Evolutionary conservation across 495 filamentous ascomycete genomes (phyloP), one percentile per base, ranked within the genome.

Genomic region (Jackrogersella minutella): DNA sequence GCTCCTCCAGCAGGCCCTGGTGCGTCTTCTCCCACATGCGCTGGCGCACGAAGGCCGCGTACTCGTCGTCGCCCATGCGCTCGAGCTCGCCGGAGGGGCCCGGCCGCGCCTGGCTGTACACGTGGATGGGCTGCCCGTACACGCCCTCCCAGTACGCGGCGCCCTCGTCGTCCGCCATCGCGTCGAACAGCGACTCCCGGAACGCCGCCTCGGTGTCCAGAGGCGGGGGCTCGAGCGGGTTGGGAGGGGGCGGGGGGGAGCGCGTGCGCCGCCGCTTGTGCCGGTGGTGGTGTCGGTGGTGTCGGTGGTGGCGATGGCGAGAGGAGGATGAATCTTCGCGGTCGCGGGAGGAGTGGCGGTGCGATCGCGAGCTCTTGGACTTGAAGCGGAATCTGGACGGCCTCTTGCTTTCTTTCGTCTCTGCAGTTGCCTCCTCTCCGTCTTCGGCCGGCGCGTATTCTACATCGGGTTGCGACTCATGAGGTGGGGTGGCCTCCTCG

Each of bases 111-210:
- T 62, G 46, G 0, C 62, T 19, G 65, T 80, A 80, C 4, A 79
- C 68, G 64, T 82, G 80, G 52, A 98, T 91, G 0, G 94, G 94
- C 72, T 98, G 93, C 11, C 93, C 93, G 77, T 97, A 99, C 49
- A 98, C 92, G 31, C 86, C 84, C 74, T 97, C 90, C 95, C 95
- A 99, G 80, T 92, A 98, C 31, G 86, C 86, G 39, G 95, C 95
- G 34, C 95, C 95, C 79, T 99, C 95, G 77, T 99, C 95, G 77
- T 99, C 95, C 36, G 93, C 96, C 75, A 99, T 88, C n/a, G 95
- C 95, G 76, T 99, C 95, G 81, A 98, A 97, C 46, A 98, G 87
- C n/a, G 92, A 95, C 79, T 97, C 92, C 22, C 92, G 89, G 77
- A 99, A 99, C 13, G 93, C 93, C 8, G 82, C 78, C 16, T 88